A percentile compares a stretch with the other conserved stretches of the same genome.
These are phyloP conservation scores for Fusarium sp. DNA, from an alignment of 2,329 filamentous ascomycete species.

Conservation along the genomic window DNA sequence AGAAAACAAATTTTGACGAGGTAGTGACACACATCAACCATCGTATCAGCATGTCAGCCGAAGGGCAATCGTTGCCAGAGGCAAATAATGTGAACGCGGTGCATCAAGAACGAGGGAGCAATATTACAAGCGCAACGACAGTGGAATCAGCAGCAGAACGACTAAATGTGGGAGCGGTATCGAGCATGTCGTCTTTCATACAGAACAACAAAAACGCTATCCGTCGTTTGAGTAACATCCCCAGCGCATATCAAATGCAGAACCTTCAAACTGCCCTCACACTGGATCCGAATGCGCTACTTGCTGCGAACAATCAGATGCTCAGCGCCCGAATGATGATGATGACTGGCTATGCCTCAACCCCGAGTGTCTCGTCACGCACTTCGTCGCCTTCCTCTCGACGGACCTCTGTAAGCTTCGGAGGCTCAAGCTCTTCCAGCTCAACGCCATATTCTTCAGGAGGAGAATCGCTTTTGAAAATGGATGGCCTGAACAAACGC, in stretches of 20 bases:
- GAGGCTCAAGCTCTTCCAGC: neutral
- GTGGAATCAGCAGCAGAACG: slow-evolving; percentile 19
- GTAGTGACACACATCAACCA: slow-evolving; percentile 38
- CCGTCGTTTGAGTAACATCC: slow-evolving; percentile 29
- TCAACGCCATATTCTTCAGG: neutral
- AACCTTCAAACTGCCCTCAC: neutral
- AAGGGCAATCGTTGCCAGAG: neutral
- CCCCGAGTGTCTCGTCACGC: neutral
- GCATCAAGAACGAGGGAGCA: slow-evolving; percentile 25
- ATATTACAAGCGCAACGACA: neutral
- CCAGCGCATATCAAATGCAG: slow-evolving; percentile 12
- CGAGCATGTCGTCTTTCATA: slow-evolving; percentile 34
- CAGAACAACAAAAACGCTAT: slow-evolving; percentile 39
- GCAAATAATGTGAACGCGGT: slow-evolving; percentile 25
- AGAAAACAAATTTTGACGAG: slow-evolving; percentile 40
- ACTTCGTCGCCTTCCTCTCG: neutral
- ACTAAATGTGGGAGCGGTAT: slow-evolving; percentile 15
- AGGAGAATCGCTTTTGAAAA: neutral
- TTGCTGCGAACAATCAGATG: slow-evolving; percentile 8
- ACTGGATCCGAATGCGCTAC: neutral
- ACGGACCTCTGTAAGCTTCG: neutral
- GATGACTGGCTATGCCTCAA: neutral
- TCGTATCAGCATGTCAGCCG: neutral
- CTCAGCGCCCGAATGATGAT: neutral
- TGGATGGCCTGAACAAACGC: slow-evolving; percentile 17